Percentiles rank a stretch among this genome's conserved stretches.
Evolutionary conservation across 2,329 filamentous ascomycete species (phyloP).

Genomic region (Calonectria leucothoes): DNA sequence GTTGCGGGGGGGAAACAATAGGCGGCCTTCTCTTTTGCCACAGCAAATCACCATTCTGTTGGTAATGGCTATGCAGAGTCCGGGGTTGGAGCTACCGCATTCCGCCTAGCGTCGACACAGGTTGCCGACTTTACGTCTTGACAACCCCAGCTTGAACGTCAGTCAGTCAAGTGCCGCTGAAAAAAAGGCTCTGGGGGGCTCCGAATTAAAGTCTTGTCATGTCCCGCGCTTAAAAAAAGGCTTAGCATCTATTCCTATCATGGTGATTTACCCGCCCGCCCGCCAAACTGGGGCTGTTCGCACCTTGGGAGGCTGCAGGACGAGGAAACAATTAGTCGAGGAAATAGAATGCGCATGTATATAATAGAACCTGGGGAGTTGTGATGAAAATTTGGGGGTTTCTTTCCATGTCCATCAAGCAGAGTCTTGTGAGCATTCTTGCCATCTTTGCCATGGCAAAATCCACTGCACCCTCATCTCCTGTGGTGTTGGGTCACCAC

Average conservation of each 20-base stretch:
- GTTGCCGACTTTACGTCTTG: conserved; percentile 9
- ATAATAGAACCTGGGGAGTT: background rate
- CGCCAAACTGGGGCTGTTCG: background rate
- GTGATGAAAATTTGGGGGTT: background rate
- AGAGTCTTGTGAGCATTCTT: background rate
- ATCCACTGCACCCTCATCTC: background rate
- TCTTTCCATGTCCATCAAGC: background rate
- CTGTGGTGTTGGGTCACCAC: conserved; percentile 32
- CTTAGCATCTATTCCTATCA: background rate
- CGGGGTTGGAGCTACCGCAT: conserved; percentile 5
- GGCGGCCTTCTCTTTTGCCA: too few relatives aligned
- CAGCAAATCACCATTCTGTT: background rate
- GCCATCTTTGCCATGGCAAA: conserved; percentile 59
- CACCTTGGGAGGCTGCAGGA: background rate
- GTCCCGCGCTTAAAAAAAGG: background rate
- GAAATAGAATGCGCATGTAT: conserved; percentile 3
- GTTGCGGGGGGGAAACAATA: background rate
- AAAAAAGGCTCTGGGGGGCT: background rate
- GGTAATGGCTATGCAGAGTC: background rate
- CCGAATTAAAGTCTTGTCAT: background rate
- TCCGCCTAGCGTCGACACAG: conserved; percentile 2
- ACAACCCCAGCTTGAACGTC: background rate
- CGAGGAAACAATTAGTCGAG: background rate
- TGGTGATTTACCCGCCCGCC: background rate
- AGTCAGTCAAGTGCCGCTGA: background rate